phyloP scores from a whole-genome alignment of 495 filamentous ascomycete genomes.

The Penicillium arizonense region DNA sequence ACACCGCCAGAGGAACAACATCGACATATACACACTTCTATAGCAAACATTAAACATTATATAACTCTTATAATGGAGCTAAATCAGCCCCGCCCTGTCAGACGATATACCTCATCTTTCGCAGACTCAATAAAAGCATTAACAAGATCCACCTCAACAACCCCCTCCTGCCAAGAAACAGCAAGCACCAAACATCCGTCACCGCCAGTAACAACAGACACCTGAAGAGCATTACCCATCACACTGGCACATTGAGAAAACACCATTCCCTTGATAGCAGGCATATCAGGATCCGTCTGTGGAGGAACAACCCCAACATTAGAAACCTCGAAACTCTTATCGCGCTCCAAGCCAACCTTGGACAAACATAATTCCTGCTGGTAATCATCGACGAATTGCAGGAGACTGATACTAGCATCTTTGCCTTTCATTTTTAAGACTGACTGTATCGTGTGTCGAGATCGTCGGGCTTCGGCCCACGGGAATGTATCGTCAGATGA shows the following conservation, averaged over 20 bases:
- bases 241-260: slow-evolving; percentile 50
- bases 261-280: slow-evolving; percentile 31
- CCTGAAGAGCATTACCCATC: slow-evolving; percentile 33
- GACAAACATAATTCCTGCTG: slow-evolving; percentile 29
- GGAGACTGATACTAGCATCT: slow-evolving; percentile 32
- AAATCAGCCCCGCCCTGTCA: background rate
- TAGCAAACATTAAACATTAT: slow-evolving; percentile 7
- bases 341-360: slow-evolving; percentile 33
- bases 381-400: slow-evolving; percentile 36
- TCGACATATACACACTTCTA: too few species aligned
- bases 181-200: slow-evolving; percentile 37
- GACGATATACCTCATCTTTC: slow-evolving; percentile 16
- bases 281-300: slow-evolving; percentile 18
- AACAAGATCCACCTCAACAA: slow-evolving; percentile 29
- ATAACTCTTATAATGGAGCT: background rate
- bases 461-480: slow-evolving; percentile 39
- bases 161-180: slow-evolving; percentile 37
- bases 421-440: slow-evolving; percentile 29
- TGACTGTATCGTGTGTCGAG: slow-evolving; percentile 26
- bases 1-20: background rate
- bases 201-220: slow-evolving; percentile 39
- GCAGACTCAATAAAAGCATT: slow-evolving; percentile 20
- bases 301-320: slow-evolving; percentile 39
- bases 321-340: slow-evolving; percentile 40
- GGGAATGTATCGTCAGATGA: slow-evolving; percentile 14